Evolutionary conservation across 352 stramenopile genomes (phyloP).

Genomic region (Pythium insidiosum): DNA sequence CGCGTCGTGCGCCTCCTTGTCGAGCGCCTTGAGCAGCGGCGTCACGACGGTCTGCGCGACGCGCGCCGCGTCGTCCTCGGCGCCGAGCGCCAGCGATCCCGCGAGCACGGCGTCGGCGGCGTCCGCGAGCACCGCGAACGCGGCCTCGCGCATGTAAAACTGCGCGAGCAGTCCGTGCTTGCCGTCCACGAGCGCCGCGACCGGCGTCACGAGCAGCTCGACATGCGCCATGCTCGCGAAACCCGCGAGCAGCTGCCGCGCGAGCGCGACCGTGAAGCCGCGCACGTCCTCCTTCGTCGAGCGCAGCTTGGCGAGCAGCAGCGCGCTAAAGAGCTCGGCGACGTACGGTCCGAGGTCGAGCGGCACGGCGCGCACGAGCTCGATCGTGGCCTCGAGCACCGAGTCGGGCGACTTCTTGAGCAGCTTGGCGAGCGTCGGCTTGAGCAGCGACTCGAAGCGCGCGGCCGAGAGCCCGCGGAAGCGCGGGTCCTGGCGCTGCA

Average conservation of each 20-base stretch:
- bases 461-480: slow-evolving; percentile 44
- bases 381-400: slow-evolving; percentile 46
- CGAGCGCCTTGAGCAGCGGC: slow-evolving; percentile 57
- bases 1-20: slow-evolving; percentile 80
- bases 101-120: slow-evolving; percentile 23
- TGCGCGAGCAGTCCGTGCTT: slow-evolving; percentile 83
- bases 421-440: slow-evolving; percentile 60
- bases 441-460: slow-evolving; percentile 58
- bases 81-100: slow-evolving; percentile 4
- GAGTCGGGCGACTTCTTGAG: slow-evolving; percentile 81
- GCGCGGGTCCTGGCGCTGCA: slow-evolving; percentile 31
- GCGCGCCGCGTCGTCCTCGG: slow-evolving; percentile 22
- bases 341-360: slow-evolving; percentile 68
- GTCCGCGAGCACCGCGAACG: slow-evolving; percentile 56
- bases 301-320: slow-evolving; percentile 69
- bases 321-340: slow-evolving; percentile 46
- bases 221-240: slow-evolving; percentile 50
- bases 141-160: slow-evolving; percentile 80
- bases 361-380: slow-evolving; percentile 36
- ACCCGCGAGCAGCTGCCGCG: slow-evolving; percentile 33
- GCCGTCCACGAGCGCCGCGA: slow-evolving; percentile 59
- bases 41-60: slow-evolving; percentile 40
- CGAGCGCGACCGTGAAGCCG: slow-evolving; percentile 32
- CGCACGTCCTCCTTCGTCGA: slow-evolving; percentile 81
- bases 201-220: slow-evolving; percentile 37